Percentiles rank a stretch among this genome's conserved stretches.
These are phyloP conservation scores for Metschnikowia vanudenii DNA, from an alignment of 805 yeast genomes.

Conservation along the genomic window DNA sequence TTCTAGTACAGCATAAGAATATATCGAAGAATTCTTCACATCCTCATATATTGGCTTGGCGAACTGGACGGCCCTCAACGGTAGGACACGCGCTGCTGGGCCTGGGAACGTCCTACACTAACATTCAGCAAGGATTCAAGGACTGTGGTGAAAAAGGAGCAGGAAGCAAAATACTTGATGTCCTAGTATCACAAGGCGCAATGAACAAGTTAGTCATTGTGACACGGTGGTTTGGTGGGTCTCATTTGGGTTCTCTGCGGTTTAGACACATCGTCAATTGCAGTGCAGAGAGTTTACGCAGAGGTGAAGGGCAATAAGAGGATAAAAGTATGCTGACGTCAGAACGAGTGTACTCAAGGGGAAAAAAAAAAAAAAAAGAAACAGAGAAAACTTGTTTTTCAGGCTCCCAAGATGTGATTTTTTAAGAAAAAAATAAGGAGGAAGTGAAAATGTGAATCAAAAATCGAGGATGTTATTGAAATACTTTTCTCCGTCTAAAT, in stretches of 20 bases:
- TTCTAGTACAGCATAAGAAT: constrained; percentile 46
- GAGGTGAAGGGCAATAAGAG: neutral
- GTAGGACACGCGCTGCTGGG: neutral
- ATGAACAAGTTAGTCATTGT: constrained; percentile 64
- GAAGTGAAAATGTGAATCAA: too few relatives aligned
- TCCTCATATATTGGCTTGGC: constrained; percentile 74
- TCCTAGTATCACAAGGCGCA: constrained; percentile 48
- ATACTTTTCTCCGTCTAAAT: too few relatives aligned
- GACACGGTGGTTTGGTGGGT: constrained; percentile 82
- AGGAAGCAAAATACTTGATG: constrained; percentile 54
- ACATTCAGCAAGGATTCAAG: constrained; percentile 55
- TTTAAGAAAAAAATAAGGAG: too few relatives aligned
- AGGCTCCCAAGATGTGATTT: too few relatives aligned
- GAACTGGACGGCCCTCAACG: constrained; percentile 37
- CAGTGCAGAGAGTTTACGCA: constrained; percentile 49
- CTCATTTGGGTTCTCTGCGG: constrained; percentile 67
- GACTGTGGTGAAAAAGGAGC: constrained; percentile 80
- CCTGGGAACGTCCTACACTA: constrained; percentile 12
- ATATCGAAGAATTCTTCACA: constrained; percentile 59
- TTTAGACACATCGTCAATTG: constrained; percentile 64
- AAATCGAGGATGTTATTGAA: too few relatives aligned
- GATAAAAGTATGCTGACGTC: too few relatives aligned
- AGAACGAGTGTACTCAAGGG: too few relatives aligned
- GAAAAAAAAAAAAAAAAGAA: too few relatives aligned
- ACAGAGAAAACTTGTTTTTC: too few relatives aligned